Conservation (phyloP, 805 yeast genomes). For the Metschnikowia amazonensis region DNA sequence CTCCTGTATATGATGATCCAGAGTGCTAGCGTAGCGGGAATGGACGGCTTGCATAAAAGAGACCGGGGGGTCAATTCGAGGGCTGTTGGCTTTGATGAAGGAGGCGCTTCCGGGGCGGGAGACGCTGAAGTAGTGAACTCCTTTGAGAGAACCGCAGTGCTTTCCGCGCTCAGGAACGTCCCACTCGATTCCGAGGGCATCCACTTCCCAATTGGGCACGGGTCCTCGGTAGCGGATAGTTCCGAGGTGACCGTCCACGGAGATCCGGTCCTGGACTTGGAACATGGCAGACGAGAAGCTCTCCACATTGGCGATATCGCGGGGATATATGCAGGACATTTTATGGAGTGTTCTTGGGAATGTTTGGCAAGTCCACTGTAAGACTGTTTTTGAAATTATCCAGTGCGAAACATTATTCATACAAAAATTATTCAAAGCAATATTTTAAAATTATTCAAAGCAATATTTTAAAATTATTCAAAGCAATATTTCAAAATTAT, state of each 20-base stretch:
- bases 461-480: too few species aligned
- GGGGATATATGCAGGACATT: not conserved
- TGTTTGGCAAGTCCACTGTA: too few species aligned
- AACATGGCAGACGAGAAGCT: not conserved
- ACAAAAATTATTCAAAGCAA: too few species aligned
- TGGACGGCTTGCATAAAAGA: slow-evolving; percentile 49
- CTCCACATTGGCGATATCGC: not conserved
- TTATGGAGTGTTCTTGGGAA: too few species aligned
- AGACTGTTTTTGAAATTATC: too few species aligned
- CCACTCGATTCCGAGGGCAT: slow-evolving; percentile 84
- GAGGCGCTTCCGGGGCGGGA: slow-evolving; percentile 51
- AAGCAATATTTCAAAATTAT: too few species aligned
- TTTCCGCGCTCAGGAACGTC: slow-evolving; percentile 68
- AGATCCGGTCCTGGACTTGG: slow-evolving; percentile 11
- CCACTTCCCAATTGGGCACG: slow-evolving; percentile 55
- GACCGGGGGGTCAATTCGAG: slow-evolving; percentile 25
- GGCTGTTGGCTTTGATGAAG: slow-evolving; percentile 49
- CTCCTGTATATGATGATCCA: slow-evolving; percentile 11
- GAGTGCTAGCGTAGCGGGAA: slow-evolving; percentile 40
- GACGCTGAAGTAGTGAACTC: slow-evolving; percentile 50
- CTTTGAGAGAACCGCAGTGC: slow-evolving; percentile 59
- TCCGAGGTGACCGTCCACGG: slow-evolving; percentile 47
- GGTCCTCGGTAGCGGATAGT: slow-evolving; percentile 62
- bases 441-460: too few species aligned
- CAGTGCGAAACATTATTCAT: too few species aligned